These are phyloP conservation scores for Artomyces pyxidatus DNA, from an alignment of 768 basidiomycete species.

Conservation along the genomic window DNA sequence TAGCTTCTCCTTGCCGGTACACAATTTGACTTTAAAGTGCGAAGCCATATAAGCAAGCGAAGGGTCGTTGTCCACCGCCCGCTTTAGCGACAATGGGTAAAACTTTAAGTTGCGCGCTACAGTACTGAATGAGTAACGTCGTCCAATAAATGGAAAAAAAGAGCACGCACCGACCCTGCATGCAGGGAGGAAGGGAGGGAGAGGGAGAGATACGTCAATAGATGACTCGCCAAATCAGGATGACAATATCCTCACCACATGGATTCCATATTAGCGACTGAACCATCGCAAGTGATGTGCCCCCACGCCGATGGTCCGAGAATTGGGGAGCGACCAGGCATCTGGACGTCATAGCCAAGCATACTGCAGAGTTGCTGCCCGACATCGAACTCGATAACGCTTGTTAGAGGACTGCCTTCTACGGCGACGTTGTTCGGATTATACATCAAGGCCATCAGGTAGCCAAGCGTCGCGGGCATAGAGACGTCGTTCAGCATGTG, in stretches of 20 bases:
- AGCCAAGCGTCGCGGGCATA: constrained; percentile 21
- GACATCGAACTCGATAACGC: constrained; percentile 29
- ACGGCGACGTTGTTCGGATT: constrained; percentile 40
- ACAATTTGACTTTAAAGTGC: constrained; percentile 26
- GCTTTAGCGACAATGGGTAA: constrained; percentile 33
- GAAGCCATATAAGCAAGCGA: constrained; percentile 25
- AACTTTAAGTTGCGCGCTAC: constrained; percentile 40
- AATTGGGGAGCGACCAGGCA: background rate
- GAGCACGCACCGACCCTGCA: constrained; percentile 8
- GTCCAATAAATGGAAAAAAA: background rate
- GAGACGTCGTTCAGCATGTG: constrained; percentile 33
- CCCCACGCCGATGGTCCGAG: constrained; percentile 26
- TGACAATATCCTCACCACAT: constrained; percentile 28
- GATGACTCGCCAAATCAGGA: too few relatives aligned
- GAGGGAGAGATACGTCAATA: too few relatives aligned
- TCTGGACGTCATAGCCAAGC: constrained; percentile 27
- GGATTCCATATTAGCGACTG: constrained; percentile 40
- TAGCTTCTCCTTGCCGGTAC: constrained; percentile 19
- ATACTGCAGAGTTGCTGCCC: constrained; percentile 33
- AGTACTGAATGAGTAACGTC: background rate
- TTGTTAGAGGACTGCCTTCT: constrained; percentile 33
- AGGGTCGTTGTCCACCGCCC: constrained; percentile 13
- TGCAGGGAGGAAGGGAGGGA: too few relatives aligned
- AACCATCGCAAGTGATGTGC: constrained; percentile 35
- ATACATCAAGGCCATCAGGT: constrained; percentile 19